phyloP scores from a whole-genome alignment of 495 filamentous ascomycete species.

The Haplographium delicatum region DNA sequence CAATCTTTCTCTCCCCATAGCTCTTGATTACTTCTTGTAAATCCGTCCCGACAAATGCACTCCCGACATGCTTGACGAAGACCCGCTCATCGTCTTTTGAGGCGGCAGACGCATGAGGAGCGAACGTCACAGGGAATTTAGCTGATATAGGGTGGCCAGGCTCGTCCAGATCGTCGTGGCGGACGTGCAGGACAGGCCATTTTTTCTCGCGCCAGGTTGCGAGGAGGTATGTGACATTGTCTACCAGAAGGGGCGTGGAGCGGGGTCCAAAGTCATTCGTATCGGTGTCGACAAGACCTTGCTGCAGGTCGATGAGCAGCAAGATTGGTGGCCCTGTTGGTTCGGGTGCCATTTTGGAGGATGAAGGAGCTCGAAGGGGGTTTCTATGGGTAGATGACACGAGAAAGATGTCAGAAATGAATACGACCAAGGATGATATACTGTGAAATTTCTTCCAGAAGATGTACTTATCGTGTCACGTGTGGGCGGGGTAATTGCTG shows the following conservation, averaged over 20 bases:
- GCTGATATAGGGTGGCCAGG: conserved; percentile 5
- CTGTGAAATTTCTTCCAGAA: no score
- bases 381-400: no score
- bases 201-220: conserved; percentile 1
- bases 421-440: no score
- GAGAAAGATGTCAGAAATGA: no score
- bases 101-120: conserved; percentile 4
- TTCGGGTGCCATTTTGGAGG: conserved; percentile 1
- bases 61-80: conserved; percentile 17
- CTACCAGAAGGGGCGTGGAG: conserved; percentile 14
- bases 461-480: no score
- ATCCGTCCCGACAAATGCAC: conserved; percentile 7
- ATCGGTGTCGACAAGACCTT: conserved; percentile 5
- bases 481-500: no score
- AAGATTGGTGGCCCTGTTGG: background rate
- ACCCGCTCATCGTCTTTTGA: conserved; percentile 1
- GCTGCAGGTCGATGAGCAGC: conserved; percentile 16
- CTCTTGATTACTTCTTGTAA: conserved; percentile 8
- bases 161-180: conserved; percentile 17
- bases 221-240: conserved; percentile 13
- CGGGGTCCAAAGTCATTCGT: conserved; percentile 14
- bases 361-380: no score
- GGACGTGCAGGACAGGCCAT: conserved; percentile 18
- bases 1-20: conserved; percentile 9
- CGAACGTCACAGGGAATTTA: conserved; percentile 10